phyloP scores from a whole-genome alignment of 345 rosid species.

The Dipteronia dyeriana region DNA sequence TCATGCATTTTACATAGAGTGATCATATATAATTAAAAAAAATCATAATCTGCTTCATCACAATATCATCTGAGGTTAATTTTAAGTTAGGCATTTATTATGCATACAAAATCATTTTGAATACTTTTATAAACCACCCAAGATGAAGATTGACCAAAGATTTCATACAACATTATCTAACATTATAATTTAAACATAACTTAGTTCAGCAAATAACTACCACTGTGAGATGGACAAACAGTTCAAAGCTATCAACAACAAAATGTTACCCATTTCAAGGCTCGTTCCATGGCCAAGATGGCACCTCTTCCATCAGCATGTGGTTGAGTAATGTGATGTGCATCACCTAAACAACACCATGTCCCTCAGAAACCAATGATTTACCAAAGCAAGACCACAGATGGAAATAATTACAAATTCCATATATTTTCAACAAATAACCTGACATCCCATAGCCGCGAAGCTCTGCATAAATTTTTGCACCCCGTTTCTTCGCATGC shows the following conservation, averaged over 20 bases:
- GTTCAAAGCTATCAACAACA: background rate
- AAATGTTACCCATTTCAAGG: constrained; percentile 64
- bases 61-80: no score
- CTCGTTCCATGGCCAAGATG: constrained; percentile 82
- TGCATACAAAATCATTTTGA: background rate
- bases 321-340: constrained; percentile 92
- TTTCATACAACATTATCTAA: constrained; percentile 5
- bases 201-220: background rate
- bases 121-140: background rate
- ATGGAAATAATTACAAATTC: constrained; percentile 3
- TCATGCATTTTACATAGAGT: no score
- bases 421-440: constrained; percentile 25
- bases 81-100: background rate
- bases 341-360: constrained; percentile 65
- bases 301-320: constrained; percentile 93
- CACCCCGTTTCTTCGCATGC: constrained; percentile 89
- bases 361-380: constrained; percentile 17
- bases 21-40: no score
- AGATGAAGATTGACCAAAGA: constrained; percentile 4
- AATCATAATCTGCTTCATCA: no score
- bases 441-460: constrained; percentile 99
- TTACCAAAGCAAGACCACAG: background rate
- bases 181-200: background rate
- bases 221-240: constrained; percentile 9
- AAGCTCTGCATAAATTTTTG: constrained; percentile 87